Conservation (phyloP, 2,329 filamentous ascomycete genomes). For the Epicoccum sorghinum region DNA sequence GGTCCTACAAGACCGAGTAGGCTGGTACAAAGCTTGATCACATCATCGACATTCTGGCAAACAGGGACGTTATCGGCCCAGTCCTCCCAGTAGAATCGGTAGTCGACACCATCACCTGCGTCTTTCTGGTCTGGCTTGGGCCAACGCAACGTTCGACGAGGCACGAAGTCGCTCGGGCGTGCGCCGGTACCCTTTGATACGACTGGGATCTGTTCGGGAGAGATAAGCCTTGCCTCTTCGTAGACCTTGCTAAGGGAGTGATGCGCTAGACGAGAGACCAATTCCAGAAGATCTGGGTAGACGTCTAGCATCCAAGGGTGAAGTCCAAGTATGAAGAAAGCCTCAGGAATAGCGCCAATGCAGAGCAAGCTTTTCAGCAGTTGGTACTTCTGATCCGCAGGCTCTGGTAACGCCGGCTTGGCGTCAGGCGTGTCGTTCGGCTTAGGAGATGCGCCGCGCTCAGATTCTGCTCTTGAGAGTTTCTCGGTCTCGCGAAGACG, state of each 20-base stretch:
- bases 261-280: constrained; percentile 83
- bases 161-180: constrained; percentile 63
- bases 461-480: constrained; percentile 50
- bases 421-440: constrained; percentile 48
- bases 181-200: constrained; percentile 51
- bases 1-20: constrained; percentile 85
- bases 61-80: constrained; percentile 93
- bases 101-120: constrained; percentile 74
- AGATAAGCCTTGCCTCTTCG: constrained; percentile 56
- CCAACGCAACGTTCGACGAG: constrained; percentile 79
- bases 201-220: constrained; percentile 50
- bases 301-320: constrained; percentile 92
- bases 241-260: constrained; percentile 82
- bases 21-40: constrained; percentile 84
- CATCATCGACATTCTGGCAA: constrained; percentile 87
- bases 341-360: constrained; percentile 90
- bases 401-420: constrained; percentile 68
- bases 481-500: constrained; percentile 64
- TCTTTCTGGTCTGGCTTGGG: constrained; percentile 80
- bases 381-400: constrained; percentile 84
- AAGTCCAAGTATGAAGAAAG: constrained; percentile 87
- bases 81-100: constrained; percentile 96
- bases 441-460: constrained; percentile 51
- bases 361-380: constrained; percentile 84
- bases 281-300: constrained; percentile 79